Base-by-base conservation (phyloP, 2,329 filamentous ascomycete species). In the Cryphonectria parasitica region DNA sequence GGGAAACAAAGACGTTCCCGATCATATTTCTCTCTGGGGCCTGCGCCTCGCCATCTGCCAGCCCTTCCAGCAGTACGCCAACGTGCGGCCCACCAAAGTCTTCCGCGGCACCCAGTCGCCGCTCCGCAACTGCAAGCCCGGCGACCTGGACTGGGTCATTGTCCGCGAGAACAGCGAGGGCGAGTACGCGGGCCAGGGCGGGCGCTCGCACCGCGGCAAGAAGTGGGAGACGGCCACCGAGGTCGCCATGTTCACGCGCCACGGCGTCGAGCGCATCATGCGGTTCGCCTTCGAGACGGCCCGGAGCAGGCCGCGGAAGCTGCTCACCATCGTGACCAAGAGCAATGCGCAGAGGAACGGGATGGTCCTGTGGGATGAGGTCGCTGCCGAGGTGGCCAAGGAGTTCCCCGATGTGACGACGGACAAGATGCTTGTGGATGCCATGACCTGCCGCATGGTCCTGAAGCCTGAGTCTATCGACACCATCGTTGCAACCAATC, bases 281-380 rank as follows among this genome's bases (percentile, higher is more conserved):
- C 83, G 88, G 1, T 91, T 91, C 73, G 89, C 89, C 0, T 91
- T 90, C 74, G 86, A 89, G 78, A 86, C 80, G 28, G 89, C 85
- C 1, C 76, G 68, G 66, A 70, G 80, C 68, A 80, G 89, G n/a
- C 85, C 86, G 0, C 82, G 84, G 70, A 90, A 89, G 79, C 80
- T 85, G 28, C 77, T 91, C 34, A 91, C 88, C 0, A 84, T 91
- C 1, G 89, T 91, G 25, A 90, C 88, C 0, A 91, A 91, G 80
- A 88, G 85, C 69, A 91, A 91, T 76, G 88, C 89, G 0, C 88
- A 90, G 79, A 81, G 89, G 1, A 89, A 90, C 74, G 89, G 89
- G 0, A 89, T 91, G 88, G 89, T 91, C 0, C 83, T 91, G 73
- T 91, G 89, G 89, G 89, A 91, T 75, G 85, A 89, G 74, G 82